These are phyloP conservation scores for Teunomyces atbi DNA, from an alignment of 805 yeast genomes.

Conservation along the genomic window DNA sequence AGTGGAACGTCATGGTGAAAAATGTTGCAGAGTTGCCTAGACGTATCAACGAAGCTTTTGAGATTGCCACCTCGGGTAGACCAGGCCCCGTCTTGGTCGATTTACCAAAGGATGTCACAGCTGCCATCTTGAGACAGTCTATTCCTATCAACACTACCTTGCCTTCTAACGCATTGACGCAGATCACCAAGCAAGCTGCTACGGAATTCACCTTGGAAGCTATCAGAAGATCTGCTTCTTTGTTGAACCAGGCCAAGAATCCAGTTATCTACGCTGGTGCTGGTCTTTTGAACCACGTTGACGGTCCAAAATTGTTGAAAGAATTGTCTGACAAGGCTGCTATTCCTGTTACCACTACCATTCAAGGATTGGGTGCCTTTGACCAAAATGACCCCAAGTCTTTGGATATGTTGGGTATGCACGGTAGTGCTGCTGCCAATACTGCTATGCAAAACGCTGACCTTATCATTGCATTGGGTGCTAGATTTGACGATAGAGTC, in stretches of 20 bases:
- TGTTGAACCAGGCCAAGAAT: constrained; percentile 78
- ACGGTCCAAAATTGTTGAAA: constrained; percentile 75
- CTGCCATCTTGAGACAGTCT: constrained; percentile 79
- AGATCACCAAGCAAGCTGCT: constrained; percentile 66
- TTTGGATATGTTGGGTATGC: constrained; percentile 97
- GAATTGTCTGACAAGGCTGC: constrained; percentile 86
- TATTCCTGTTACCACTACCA: constrained; percentile 94
- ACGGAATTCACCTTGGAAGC: constrained; percentile 74
- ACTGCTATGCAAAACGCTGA: constrained; percentile 92
- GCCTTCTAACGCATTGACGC: constrained; percentile 69
- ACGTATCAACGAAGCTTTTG: constrained; percentile 96
- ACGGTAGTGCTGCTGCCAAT: constrained; percentile 94
- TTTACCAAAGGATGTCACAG: constrained; percentile 97
- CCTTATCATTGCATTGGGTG: constrained; percentile 90
- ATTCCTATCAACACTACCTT: constrained; percentile 79
- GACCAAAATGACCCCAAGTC: constrained; percentile 91
- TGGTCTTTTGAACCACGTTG: constrained; percentile 76
- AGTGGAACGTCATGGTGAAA: constrained; percentile 99
- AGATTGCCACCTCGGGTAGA: constrained; percentile 92
- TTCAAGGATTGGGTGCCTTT: constrained; percentile 92
- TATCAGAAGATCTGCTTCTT: constrained; percentile 70
- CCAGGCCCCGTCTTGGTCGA: constrained; percentile 99
- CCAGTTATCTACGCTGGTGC: constrained; percentile 92
- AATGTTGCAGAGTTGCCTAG: constrained; percentile 90
- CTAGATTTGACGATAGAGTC: constrained; percentile 98